phyloP scores from a whole-genome alignment of 352 stramenopile genomes.

The Phytophthora tentaculata region DNA sequence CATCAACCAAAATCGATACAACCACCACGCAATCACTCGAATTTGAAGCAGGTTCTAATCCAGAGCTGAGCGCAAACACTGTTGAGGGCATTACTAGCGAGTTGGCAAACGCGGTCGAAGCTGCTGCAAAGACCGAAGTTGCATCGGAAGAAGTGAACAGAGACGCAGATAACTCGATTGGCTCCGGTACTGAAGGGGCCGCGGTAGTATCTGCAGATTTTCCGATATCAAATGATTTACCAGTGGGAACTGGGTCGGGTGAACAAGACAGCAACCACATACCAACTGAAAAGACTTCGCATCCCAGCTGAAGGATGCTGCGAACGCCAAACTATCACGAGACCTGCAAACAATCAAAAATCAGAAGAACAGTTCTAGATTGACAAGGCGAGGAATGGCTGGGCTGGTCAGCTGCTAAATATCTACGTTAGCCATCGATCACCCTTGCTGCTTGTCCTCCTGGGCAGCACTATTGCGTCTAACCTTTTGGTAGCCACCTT shows the following conservation, averaged over 20 bases:
- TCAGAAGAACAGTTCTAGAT: not conserved
- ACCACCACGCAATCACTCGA: not conserved
- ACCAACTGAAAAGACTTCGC: not conserved
- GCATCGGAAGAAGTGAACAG: not conserved
- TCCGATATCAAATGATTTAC: not conserved
- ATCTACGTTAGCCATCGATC: slow-evolving; percentile 43
- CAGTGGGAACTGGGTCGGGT: not conserved
- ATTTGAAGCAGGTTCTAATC: not conserved
- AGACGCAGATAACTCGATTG: not conserved
- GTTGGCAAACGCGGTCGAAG: not conserved
- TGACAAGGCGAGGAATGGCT: not conserved
- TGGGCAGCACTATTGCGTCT: slow-evolving; percentile 26
- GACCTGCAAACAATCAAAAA: not conserved
- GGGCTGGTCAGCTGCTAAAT: slow-evolving; percentile 38
- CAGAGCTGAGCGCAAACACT: not conserved
- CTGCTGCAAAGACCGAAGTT: not conserved
- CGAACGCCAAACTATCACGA: not conserved
- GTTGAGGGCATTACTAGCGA: not conserved
- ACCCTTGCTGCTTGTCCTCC: slow-evolving; percentile 19
- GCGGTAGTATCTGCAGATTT: not conserved
- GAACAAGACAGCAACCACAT: slow-evolving; percentile 3
- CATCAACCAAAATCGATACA: not conserved
- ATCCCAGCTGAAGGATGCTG: not conserved
- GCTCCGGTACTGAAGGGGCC: not conserved
- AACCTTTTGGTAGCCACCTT: slow-evolving; percentile 13